Percentiles rank a stretch among this genome's conserved stretches.
These are phyloP conservation scores for Schizophyllum commune DNA, from an alignment of 1,284 basidiomycete genomes.

Conservation along the genomic window DNA sequence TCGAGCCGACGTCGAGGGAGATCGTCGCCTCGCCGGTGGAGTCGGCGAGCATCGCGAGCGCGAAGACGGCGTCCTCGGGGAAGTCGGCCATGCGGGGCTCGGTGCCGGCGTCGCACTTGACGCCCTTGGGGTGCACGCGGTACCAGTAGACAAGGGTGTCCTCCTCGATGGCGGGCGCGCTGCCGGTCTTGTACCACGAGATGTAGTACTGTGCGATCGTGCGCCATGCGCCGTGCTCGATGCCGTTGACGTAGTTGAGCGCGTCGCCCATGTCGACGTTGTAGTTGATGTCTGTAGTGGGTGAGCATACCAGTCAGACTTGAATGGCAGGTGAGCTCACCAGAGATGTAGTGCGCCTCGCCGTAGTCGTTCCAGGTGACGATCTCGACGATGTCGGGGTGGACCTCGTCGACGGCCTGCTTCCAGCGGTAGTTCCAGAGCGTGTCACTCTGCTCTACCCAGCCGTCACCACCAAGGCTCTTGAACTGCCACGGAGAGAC, in stretches of 20 bases:
- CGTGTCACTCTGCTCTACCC: conserved; percentile 26
- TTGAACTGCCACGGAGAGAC: conserved; percentile 42
- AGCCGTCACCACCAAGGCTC: conserved; percentile 25
- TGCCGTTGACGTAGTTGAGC: conserved; percentile 22
- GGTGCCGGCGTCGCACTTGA: conserved; percentile 19
- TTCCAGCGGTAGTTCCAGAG: conserved; percentile 26
- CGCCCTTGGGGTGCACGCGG: conserved; percentile 21
- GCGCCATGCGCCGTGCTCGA: conserved; percentile 22
- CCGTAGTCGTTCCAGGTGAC: conserved; percentile 17
- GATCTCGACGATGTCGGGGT: conserved; percentile 35
- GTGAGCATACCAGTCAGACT: too few relatives aligned
- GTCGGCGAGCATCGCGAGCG: conserved; percentile 18
- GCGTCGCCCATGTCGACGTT: conserved; percentile 9
- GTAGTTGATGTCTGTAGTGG: neutral
- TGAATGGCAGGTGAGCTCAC: too few relatives aligned
- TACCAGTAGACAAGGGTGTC: conserved; percentile 29
- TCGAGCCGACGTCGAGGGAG: conserved; percentile 22
- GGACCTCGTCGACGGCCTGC: conserved; percentile 24
- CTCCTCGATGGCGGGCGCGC: conserved; percentile 19
- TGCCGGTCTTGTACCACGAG: conserved; percentile 22
- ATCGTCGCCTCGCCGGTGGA: conserved; percentile 17
- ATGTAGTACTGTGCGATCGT: conserved; percentile 26
- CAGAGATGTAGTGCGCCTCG: conserved; percentile 21
- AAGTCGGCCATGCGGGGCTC: conserved; percentile 20
- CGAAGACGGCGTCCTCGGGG: conserved; percentile 26